Conservation (phyloP, 2,329 filamentous ascomycete species). For the Xylariomycetidae sp. region DNA sequence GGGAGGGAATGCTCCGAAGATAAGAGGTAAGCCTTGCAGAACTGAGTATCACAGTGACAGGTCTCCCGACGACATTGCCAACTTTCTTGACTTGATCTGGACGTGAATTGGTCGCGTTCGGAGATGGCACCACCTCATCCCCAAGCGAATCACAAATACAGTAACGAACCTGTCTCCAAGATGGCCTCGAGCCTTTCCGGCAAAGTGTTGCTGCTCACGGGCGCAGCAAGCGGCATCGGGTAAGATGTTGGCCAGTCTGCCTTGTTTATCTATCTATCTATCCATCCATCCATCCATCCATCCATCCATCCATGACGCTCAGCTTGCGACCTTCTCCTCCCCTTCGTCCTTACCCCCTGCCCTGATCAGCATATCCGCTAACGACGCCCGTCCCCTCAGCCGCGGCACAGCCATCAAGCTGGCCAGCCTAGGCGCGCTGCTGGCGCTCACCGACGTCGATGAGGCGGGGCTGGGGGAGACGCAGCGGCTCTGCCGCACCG, state of each 20-base stretch:
- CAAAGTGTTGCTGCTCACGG: constrained; percentile 15
- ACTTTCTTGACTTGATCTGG: too few relatives aligned
- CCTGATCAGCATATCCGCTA: background rate
- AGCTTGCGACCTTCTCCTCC: background rate
- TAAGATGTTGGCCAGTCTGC: constrained; percentile 9
- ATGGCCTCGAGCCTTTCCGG: constrained; percentile 10
- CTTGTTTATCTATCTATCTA: too few relatives aligned
- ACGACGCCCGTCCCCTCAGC: constrained; percentile 6
- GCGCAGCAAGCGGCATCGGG: constrained; percentile 18
- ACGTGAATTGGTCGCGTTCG: too few relatives aligned
- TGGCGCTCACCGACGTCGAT: constrained; percentile 15
- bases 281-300: background rate
- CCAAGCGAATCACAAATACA: too few relatives aligned
- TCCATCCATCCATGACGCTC: too few relatives aligned
- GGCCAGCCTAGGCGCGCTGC: constrained; percentile 10
- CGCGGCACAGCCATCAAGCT: constrained; percentile 16
- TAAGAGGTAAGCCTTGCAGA: too few relatives aligned
- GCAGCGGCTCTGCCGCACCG: constrained; percentile 9
- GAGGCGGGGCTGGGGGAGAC: constrained; percentile 10
- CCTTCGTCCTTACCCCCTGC: background rate
- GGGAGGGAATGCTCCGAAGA: too few relatives aligned
- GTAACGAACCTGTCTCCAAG: background rate
- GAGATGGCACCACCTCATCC: too few relatives aligned
- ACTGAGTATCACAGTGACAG: too few relatives aligned
- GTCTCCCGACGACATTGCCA: too few relatives aligned